A percentile compares a stretch with the other conserved stretches of the same genome.
Conservation (phyloP, 352 stramenopile species). For the Phytophthora ramorum region DNA sequence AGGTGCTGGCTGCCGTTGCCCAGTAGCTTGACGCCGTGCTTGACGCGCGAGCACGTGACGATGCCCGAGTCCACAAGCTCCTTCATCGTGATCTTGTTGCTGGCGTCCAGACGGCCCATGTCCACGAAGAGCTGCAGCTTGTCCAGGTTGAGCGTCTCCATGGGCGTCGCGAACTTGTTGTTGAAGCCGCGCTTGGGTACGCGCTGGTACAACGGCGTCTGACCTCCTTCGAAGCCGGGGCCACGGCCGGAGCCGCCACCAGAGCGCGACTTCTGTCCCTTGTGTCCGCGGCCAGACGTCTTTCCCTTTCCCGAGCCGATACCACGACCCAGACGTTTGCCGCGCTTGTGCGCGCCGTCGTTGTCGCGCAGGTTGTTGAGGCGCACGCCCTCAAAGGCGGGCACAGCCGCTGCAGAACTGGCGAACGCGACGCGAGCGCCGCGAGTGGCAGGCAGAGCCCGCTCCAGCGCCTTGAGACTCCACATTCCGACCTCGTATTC, state of each 20-base stretch:
- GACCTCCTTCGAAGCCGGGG: constrained; percentile 97
- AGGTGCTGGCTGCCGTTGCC: constrained; percentile 89
- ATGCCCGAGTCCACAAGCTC: constrained; percentile 88
- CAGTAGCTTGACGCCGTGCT: constrained; percentile 97
- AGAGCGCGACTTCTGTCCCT: constrained; percentile 96
- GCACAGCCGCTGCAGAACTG: constrained; percentile 57
- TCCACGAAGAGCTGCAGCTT: constrained; percentile 97
- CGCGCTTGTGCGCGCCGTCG: constrained; percentile 87
- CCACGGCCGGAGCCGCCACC: constrained; percentile 86
- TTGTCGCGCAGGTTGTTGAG: constrained; percentile 91
- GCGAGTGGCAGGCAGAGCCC: constrained; percentile 48
- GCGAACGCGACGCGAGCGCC: constrained; percentile 39
- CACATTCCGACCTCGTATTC: constrained; percentile 40
- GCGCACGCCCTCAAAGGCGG: constrained; percentile 54
- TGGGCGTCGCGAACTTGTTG: constrained; percentile 90
- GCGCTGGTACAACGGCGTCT: constrained; percentile 97
- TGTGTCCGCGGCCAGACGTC: constrained; percentile 97
- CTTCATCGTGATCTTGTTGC: constrained; percentile 94
- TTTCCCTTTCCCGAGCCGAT: constrained; percentile 95
- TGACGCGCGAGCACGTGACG: constrained; percentile 92
- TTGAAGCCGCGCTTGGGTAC: constrained; percentile 99
- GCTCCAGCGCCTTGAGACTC: constrained; percentile 65
- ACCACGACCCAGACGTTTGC: constrained; percentile 92
- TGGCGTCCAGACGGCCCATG: constrained; percentile 94
- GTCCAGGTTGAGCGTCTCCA: constrained; percentile 94